phyloP scores from a whole-genome alignment of 2,329 filamentous ascomycete species.

The Zelopaecilomyces penicillatus region DNA sequence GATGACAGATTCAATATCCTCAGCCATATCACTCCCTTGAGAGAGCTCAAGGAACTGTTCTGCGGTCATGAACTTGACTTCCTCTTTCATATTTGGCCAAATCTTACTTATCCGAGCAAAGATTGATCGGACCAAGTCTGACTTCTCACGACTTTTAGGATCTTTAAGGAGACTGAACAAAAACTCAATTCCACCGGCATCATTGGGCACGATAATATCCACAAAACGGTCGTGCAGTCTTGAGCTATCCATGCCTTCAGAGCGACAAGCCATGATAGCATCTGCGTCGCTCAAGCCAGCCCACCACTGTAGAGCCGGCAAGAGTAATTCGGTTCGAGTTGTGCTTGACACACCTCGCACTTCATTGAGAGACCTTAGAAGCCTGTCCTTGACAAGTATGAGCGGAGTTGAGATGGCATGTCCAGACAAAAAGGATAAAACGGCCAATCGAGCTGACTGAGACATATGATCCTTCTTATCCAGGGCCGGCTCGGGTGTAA shows the following conservation, averaged over 20 bases:
- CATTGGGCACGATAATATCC: conserved; percentile 46
- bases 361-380: conserved; percentile 65
- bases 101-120: conserved; percentile 63
- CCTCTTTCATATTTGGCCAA: conserved; percentile 64
- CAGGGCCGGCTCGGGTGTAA: conserved; percentile 24
- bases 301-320: conserved; percentile 69
- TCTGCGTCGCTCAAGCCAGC: conserved; percentile 44
- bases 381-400: conserved; percentile 56
- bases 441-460: conserved; percentile 52
- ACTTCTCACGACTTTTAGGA: conserved; percentile 27
- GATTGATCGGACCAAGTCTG: conserved; percentile 52
- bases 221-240: conserved; percentile 37
- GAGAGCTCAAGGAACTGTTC: conserved; percentile 55
- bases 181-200: conserved; percentile 41
- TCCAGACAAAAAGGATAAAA: conserved; percentile 65
- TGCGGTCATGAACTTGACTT: conserved; percentile 51
- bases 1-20: conserved; percentile 29
- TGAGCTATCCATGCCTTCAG: conserved; percentile 34
- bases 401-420: conserved; percentile 64
- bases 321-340: conserved; percentile 63
- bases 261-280: conserved; percentile 32
- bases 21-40: conserved; percentile 31
- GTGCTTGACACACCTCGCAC: conserved; percentile 62
- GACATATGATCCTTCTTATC: conserved; percentile 49
- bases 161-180: conserved; percentile 40